Base-by-base conservation (phyloP, 345 rosid genomes). In the Durio zibethinus region DNA sequence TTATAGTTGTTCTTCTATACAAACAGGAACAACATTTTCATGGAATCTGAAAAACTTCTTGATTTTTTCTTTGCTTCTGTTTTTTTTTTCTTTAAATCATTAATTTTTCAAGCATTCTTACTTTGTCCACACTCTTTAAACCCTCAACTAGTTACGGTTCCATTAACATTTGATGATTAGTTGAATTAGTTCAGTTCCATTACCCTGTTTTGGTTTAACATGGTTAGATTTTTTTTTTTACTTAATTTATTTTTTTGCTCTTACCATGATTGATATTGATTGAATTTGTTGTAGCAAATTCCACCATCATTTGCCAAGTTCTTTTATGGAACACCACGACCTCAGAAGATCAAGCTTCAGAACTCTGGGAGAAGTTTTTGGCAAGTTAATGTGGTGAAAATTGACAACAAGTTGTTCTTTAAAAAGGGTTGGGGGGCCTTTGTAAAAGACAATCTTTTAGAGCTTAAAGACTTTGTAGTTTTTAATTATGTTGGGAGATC, bases 251-350 rank as follows among this genome's bases (percentile, higher is more conserved):
- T n/a, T 10, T n/a, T 53, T 53, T 53, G 27, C 23, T 27, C 31
- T 56, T 27, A 59, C 64, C 15, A 25, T 25, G 70, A 36, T 38
- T 65, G 1, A n/a, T 36, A 64, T 64, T 38, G 70, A 38, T 36
- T 38, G 48, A 10, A 10, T 65, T 65, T 40, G 18, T 0, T 66
- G 31, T 21, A 66, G 71, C 50, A 1, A 38, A 66, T 66, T 21
- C 71, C 71, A 38, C 71, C 71, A 4, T 50, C 50, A 66, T 66
- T 40, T 66, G 29, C 71, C 71, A 66, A 66, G 71, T 66, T 66
- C 43, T 66, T 66, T 40, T 0, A 66, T 38, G 2, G 6, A 35
- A 63, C 40, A 35, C 69, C 45, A 18, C 10, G 8, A n/a, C 69
- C 69, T 35, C 25, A 35, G 40, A 8, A 35, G 15, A 33, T 63